Conservation (phyloP, 1,284 basidiomycete species). For the Pseudozyma sp. region DNA sequence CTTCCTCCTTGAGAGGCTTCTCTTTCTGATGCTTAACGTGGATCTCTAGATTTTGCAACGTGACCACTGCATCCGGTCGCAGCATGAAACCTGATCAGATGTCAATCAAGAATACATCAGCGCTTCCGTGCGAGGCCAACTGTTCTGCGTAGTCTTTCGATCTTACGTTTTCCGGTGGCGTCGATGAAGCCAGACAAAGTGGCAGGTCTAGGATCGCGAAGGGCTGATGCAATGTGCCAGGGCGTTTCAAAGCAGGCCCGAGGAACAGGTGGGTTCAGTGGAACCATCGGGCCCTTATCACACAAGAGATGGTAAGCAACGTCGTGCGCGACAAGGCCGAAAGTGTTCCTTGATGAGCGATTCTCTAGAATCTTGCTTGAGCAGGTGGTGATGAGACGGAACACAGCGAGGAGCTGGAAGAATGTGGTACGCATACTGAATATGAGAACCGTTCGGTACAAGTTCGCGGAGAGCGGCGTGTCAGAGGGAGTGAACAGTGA, state of each 20-base stretch:
- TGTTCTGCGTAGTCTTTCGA: too few relatives aligned
- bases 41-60: constrained; percentile 8
- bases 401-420: background rate
- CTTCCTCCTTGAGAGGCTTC: background rate
- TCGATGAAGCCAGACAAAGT: constrained; percentile 8
- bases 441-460: background rate
- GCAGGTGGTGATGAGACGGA: background rate
- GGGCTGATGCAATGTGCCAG: background rate
- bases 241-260: constrained; percentile 11
- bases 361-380: background rate
- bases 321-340: constrained; percentile 1
- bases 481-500: too few relatives aligned
- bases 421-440: background rate
- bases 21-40: background rate
- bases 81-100: constrained; percentile 10
- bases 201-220: background rate
- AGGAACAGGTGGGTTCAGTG: background rate
- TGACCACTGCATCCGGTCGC: constrained; percentile 3
- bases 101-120: background rate
- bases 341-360: background rate
- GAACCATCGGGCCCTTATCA: background rate
- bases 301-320: constrained; percentile 10
- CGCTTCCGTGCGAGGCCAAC: background rate
- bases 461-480: too few relatives aligned
- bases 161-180: constrained; percentile 12